Evolutionary conservation across 129 eudicot species (phyloP).

Genomic region (Smallanthus sonchifolius): DNA sequence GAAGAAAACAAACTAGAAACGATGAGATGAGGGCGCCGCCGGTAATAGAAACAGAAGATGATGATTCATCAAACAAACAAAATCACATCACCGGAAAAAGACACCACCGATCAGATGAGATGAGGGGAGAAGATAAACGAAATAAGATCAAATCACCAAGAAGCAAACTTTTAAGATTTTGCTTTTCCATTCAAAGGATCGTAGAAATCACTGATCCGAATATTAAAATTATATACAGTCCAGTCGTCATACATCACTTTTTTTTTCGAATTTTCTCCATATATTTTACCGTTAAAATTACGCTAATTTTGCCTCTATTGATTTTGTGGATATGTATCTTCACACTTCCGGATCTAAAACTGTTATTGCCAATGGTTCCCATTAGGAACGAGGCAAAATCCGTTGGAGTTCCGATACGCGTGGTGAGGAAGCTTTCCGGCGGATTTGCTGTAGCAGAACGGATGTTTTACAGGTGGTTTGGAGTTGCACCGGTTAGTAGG

Average conservation of each 20-base stretch:
- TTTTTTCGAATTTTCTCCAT: background rate
- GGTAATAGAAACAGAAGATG: slow-evolving; percentile 15
- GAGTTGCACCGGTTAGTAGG: slow-evolving; percentile 17
- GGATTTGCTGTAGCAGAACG: slow-evolving; percentile 33
- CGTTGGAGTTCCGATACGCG: slow-evolving; percentile 41
- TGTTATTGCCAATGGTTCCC: slow-evolving; percentile 79
- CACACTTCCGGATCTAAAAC: background rate
- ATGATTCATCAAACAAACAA: background rate
- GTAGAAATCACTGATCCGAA: slow-evolving; percentile 16
- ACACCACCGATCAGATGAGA: background rate
- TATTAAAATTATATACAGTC: slow-evolving; percentile 25
- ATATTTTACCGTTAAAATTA: slow-evolving; percentile 1
- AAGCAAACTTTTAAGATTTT: background rate
- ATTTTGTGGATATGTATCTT: background rate
- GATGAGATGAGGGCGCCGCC: background rate
- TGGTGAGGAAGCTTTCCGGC: slow-evolving; percentile 39
- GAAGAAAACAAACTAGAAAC: slow-evolving; percentile 9
- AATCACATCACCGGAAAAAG: background rate
- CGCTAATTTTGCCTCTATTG: slow-evolving; percentile 9
- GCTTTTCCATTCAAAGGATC: background rate
- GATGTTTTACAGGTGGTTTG: slow-evolving; percentile 39
- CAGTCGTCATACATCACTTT: slow-evolving; percentile 19
- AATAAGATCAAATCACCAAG: slow-evolving; percentile 7
- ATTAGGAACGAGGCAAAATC: slow-evolving; percentile 45
- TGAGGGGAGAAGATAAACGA: background rate